These are phyloP conservation scores for Coccomyxa subellipsoidea DNA, from an alignment of 163 green algal species.

Conservation along the genomic window DNA sequence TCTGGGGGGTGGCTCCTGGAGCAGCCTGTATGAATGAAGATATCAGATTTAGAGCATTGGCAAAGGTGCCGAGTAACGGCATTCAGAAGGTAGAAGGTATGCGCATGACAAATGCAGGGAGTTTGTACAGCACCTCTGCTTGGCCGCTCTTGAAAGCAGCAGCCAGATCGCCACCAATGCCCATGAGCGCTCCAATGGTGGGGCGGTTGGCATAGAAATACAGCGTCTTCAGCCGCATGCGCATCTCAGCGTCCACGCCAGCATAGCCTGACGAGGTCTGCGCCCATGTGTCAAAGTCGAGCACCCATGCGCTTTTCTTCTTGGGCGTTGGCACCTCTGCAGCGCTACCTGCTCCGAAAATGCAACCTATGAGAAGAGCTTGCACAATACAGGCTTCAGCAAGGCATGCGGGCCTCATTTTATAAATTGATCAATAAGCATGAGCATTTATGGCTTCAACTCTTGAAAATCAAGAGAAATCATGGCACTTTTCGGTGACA, in stretches of 20 bases:
- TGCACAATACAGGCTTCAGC: too few species aligned
- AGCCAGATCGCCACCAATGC: conserved; percentile 58
- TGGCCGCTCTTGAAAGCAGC: conserved; percentile 9
- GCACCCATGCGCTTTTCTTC: conserved; percentile 10
- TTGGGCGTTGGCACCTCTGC: neutral
- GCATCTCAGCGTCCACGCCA: conserved; percentile 67
- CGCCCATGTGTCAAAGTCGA: conserved; percentile 46
- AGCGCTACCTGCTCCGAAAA: neutral
- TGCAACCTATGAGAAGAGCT: too few species aligned
- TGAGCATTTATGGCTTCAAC: too few species aligned
- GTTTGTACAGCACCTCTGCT: neutral
- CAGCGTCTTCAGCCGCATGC: conserved; percentile 64
- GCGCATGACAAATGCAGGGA: too few species aligned
- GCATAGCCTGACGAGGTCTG: conserved; percentile 40
- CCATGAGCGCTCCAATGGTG: conserved; percentile 82
- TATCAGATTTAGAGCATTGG: too few species aligned
- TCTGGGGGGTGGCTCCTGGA: conserved; percentile 1
- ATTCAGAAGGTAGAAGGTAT: too few species aligned
- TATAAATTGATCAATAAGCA: too few species aligned
- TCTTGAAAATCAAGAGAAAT: neutral
- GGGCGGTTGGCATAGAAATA: conserved; percentile 78
- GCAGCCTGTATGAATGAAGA: neutral
- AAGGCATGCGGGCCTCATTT: too few species aligned
- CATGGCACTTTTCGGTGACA: neutral
- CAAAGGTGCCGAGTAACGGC: too few species aligned